Percentiles rank a stretch among this genome's conserved stretches.
Evolutionary conservation across 2,329 filamentous ascomycete species (phyloP).

Genomic region (Macrophomina phaseolina): DNA sequence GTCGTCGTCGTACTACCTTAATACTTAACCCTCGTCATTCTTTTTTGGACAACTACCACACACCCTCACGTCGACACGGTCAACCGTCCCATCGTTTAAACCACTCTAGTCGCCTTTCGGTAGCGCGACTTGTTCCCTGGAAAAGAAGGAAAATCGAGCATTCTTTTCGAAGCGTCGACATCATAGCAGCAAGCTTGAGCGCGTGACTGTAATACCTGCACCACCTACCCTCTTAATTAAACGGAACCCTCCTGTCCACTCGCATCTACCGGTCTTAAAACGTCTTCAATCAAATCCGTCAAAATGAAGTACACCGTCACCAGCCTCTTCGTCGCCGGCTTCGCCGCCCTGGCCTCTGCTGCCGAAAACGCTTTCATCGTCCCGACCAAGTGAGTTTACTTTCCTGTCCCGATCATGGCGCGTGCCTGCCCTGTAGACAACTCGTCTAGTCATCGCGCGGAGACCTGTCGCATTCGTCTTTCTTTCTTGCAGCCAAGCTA

Average conservation of each 20-base stretch:
- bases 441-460: background rate
- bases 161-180: constrained; percentile 6
- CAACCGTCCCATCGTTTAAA: background rate
- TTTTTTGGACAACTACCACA: background rate
- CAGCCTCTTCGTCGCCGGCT: constrained; percentile 50
- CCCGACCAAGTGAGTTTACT: constrained; percentile 29
- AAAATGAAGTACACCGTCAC: constrained; percentile 52
- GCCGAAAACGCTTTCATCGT: constrained; percentile 56
- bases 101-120: constrained; percentile 9
- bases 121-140: background rate
- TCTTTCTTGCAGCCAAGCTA: background rate
- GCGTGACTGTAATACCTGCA: background rate
- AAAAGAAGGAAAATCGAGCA: background rate
- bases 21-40: constrained; percentile 17
- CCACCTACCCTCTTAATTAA: background rate
- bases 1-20: background rate
- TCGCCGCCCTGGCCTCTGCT: constrained; percentile 51
- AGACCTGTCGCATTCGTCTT: too few relatives aligned
- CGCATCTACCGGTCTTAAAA: background rate
- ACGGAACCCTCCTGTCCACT: background rate
- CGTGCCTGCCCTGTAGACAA: background rate
- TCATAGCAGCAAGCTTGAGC: background rate
- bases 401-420: background rate
- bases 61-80: background rate
- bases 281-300: constrained; percentile 23